phyloP scores from a whole-genome alignment of 1,284 basidiomycete species.

The Microbotryomycetes sp. region DNA sequence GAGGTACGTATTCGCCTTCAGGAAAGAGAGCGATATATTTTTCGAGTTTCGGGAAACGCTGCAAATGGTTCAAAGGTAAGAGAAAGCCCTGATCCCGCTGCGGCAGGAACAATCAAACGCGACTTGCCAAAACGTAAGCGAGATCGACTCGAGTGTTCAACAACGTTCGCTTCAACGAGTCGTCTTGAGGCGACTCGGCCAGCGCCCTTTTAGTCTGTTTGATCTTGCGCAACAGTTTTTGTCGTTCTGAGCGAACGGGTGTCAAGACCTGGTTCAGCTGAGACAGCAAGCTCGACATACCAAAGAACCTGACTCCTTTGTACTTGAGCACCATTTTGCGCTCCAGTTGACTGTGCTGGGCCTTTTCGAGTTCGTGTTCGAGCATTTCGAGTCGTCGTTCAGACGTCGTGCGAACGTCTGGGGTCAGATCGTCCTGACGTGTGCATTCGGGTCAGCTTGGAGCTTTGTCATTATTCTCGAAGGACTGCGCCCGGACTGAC shows the following conservation, averaged over 20 bases:
- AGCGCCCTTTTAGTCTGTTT: constrained; percentile 26
- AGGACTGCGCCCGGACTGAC: background rate
- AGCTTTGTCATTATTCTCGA: background rate
- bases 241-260: constrained; percentile 13
- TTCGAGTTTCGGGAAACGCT: constrained; percentile 25
- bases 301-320: constrained; percentile 31
- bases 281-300: constrained; percentile 5
- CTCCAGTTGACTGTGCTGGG: constrained; percentile 5
- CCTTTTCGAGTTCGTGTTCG: constrained; percentile 16
- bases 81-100: too few relatives aligned
- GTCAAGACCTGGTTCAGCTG: background rate
- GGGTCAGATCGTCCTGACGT: constrained; percentile 21
- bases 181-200: background rate
- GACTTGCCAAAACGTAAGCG: constrained; percentile 27
- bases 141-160: constrained; percentile 20
- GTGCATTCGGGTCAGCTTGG: background rate
- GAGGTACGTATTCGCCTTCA: constrained; percentile 23
- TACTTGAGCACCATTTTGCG: constrained; percentile 30
- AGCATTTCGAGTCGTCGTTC: constrained; percentile 20
- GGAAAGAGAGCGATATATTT: constrained; percentile 33
- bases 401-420: constrained; percentile 22
- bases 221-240: constrained; percentile 30
- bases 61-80: background rate
- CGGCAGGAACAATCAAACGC: too few relatives aligned
- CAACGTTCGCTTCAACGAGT: background rate